Conservation (phyloP, 345 rosid genomes). For the Arabidopsis suecica region DNA sequence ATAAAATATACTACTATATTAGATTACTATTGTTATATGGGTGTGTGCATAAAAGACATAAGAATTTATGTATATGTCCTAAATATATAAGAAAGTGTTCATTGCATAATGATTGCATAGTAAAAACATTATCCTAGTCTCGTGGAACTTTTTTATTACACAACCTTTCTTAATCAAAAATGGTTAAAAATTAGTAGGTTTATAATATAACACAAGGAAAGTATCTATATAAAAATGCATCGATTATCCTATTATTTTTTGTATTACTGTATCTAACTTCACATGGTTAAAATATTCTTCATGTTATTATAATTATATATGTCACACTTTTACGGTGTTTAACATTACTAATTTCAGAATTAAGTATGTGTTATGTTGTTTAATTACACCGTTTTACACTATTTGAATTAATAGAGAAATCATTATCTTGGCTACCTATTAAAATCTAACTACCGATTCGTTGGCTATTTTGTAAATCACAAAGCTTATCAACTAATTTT, state of each 20-base stretch:
- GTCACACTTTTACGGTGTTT: conserved; percentile 30
- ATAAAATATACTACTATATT: conserved; percentile 1
- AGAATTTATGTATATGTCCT: not conserved
- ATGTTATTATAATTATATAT: conserved; percentile 3
- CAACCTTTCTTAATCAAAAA: conserved; percentile 38
- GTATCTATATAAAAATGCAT: conserved; percentile 29
- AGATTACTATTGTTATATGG: conserved; percentile 9
- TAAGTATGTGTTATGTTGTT: conserved; percentile 5
- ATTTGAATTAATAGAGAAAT: conserved; percentile 12
- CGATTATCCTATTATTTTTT: not conserved
- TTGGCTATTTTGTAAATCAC: not conserved
- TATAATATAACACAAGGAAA: conserved; percentile 34
- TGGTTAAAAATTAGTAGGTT: conserved; percentile 34
- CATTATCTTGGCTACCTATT: conserved; percentile 1
- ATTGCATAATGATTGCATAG: conserved; percentile 48
- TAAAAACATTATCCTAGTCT: conserved; percentile 40
- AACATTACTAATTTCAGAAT: conserved; percentile 9
- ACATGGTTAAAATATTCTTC: conserved; percentile 30
- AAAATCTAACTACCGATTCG: too few relatives aligned
- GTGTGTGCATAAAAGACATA: conserved; percentile 29
- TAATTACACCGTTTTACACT: conserved; percentile 9
- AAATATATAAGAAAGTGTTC: conserved; percentile 23
- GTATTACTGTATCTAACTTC: conserved; percentile 22
- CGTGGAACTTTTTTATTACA: conserved; percentile 29
- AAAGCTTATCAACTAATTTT: not conserved